A percentile compares a stretch with the other conserved stretches of the same genome.
Evolutionary conservation across 768 basidiomycete species (phyloP).

Genomic region (Calocybe gangraenosa): DNA sequence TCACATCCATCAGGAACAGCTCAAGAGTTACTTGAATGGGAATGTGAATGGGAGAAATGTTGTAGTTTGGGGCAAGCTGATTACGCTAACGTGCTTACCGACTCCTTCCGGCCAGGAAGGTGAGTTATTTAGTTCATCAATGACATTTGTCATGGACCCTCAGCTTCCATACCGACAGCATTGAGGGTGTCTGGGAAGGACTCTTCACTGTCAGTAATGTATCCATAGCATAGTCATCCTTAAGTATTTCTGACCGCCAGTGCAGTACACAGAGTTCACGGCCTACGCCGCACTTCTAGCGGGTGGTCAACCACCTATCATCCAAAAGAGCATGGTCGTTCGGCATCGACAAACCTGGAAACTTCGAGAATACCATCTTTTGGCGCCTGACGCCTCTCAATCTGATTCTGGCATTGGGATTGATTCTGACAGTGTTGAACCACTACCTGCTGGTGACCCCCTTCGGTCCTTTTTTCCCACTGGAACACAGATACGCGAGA

Average conservation of each 20-base stretch:
- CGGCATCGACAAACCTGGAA: constrained; percentile 91
- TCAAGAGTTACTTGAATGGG: constrained; percentile 52
- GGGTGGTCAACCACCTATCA: constrained; percentile 56
- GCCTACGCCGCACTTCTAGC: constrained; percentile 76
- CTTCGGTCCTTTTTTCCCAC: constrained; percentile 58
- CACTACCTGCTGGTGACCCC: constrained; percentile 56
- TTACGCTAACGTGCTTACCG: constrained; percentile 30
- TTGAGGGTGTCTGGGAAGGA: constrained; percentile 81
- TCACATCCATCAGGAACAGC: constrained; percentile 23
- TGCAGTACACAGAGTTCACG: constrained; percentile 78
- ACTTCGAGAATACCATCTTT: constrained; percentile 69
- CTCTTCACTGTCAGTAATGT: constrained; percentile 56
- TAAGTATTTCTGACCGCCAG: neutral
- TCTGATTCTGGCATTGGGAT: constrained; percentile 31
- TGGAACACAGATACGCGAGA: constrained; percentile 47
- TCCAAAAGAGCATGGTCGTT: constrained; percentile 75
- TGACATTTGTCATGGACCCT: neutral
- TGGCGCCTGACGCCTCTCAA: constrained; percentile 22
- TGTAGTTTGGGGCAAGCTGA: constrained; percentile 30
- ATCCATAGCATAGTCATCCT: too few relatives aligned
- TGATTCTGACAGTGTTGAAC: constrained; percentile 24
- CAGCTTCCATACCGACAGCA: constrained; percentile 27
- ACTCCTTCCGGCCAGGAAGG: constrained; percentile 59
- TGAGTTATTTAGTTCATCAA: constrained; percentile 15
- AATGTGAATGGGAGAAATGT: constrained; percentile 66